Base-by-base conservation (phyloP, 1,139 yeast species). In the Yamadazyma membranifaciens region DNA sequence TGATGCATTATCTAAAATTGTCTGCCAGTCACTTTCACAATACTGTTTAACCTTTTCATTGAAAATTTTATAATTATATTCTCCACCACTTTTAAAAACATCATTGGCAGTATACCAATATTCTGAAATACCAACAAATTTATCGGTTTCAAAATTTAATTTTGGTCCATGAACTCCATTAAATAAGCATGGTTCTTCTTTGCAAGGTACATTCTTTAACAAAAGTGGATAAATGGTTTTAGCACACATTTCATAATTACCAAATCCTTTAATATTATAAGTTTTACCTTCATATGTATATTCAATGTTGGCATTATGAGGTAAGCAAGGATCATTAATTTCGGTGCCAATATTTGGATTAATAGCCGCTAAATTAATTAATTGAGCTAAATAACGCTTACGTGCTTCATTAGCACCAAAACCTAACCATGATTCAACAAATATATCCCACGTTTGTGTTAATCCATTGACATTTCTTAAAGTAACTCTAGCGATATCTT, bases 41-140 rank as follows among this genome's bases (percentile, higher is more conserved):
- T 75, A 85, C 27, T 71, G 69, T 47, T 75, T 73, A 3, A 83
- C 85, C 41, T 77, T 75, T 34, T 70, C 70, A 56, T 78, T 83
- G 55, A 83, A 84, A 30, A 68, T 63, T 41, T 75, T 69, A 54
- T 75, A 84, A 50, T 81, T 82, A 54, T 85, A 85, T 43, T 80
- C 85, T 6, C 92, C 92, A 9, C 89, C 89, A 62, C 86, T 73
- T 41, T 82, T 79, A 55, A 85, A 85, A 5, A 86, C 79, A 53
- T 86, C 94, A 55, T 85, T 83, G 4, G 92, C 89, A 1, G 92
- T 84, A 54, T 86, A 86, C 92, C 92, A 85, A 60, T 83, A 86
- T 54, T 86, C 95, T 1, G 91, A 83, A 15, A 84, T 78, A 0
- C 95, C 95, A 30, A 86, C 79, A 60, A 86, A 85, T 50, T 76